These are phyloP conservation scores for Stephania japonica DNA, from an alignment of 164 flowering plant species.

Conservation along the genomic window DNA sequence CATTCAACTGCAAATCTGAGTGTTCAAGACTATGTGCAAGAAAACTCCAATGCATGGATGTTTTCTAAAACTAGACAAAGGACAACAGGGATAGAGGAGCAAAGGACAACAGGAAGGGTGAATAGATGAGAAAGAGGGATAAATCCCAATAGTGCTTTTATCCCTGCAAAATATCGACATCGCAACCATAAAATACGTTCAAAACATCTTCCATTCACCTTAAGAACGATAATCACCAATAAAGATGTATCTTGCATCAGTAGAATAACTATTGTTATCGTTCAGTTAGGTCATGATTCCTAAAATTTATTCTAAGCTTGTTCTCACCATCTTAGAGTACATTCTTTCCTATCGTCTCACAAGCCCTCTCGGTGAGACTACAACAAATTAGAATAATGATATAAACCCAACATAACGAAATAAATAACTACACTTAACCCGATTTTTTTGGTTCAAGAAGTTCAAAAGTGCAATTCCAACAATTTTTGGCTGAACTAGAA, in stretches of 20 bases:
- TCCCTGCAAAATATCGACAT: background rate
- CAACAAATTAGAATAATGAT: no score
- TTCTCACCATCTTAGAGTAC: no score
- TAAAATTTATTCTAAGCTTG: no score
- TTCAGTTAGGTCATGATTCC: background rate
- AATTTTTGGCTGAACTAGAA: no score
- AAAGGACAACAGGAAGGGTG: background rate
- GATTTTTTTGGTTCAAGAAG: no score
- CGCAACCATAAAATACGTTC: background rate
- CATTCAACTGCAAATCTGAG: background rate
- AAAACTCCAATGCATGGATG: background rate
- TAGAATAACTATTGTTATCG: background rate
- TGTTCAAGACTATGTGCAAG: background rate
- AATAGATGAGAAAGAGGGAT: background rate
- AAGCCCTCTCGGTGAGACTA: no score
- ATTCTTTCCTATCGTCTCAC: no score
- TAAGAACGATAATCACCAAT: no score
- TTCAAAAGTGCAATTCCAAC: no score
- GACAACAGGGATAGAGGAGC: background rate
- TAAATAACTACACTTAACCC: no score
- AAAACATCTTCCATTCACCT: background rate
- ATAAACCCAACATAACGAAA: no score
- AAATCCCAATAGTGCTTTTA: background rate
- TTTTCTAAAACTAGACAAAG: background rate
- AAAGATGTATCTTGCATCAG: no score